Conservation (phyloP, 2,329 filamentous ascomycete species). For the Hymenotorrendiella dingleyae region DNA sequence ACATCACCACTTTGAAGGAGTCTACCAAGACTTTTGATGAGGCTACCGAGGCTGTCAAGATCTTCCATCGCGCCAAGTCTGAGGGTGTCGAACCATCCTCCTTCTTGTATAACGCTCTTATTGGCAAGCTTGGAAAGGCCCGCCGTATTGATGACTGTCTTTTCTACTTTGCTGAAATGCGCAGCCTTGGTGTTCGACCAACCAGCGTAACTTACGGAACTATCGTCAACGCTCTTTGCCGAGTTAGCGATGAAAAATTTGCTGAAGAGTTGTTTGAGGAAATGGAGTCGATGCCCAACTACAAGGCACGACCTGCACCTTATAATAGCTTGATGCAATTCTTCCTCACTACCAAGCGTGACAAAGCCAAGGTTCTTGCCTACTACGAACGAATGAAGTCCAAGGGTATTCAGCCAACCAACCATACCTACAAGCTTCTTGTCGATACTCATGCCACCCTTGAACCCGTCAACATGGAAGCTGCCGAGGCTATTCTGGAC, state of each 20-base stretch:
- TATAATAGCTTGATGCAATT: conserved; percentile 99
- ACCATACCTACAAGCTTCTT: conserved; percentile 95
- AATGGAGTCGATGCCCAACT: conserved; percentile 98
- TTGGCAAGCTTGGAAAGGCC: conserved; percentile 96
- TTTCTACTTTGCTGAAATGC: conserved; percentile 98
- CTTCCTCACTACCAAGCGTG: conserved; percentile 95
- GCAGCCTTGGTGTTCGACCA: conserved; percentile 82
- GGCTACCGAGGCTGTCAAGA: conserved; percentile 92
- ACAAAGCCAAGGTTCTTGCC: conserved; percentile 84
- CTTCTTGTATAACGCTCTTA: conserved; percentile 96
- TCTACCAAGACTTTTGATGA: conserved; percentile 97
- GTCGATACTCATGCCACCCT: conserved; percentile 93
- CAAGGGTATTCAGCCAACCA: conserved; percentile 81
- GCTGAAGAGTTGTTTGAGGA: conserved; percentile 97
- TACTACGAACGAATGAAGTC: conserved; percentile 95
- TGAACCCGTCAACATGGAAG: conserved; percentile 82
- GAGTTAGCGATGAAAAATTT: conserved; percentile 95
- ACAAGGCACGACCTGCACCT: conserved; percentile 92
- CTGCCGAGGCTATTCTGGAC: conserved; percentile 77
- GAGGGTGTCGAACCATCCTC: conserved; percentile 95
- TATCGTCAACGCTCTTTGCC: conserved; percentile 94
- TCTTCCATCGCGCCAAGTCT: conserved; percentile 87
- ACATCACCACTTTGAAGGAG: conserved; percentile 98
- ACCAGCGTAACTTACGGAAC: conserved; percentile 98
- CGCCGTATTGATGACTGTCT: conserved; percentile 96